Conservation (phyloP, 345 rosid species). For the Brassica carinata region DNA sequence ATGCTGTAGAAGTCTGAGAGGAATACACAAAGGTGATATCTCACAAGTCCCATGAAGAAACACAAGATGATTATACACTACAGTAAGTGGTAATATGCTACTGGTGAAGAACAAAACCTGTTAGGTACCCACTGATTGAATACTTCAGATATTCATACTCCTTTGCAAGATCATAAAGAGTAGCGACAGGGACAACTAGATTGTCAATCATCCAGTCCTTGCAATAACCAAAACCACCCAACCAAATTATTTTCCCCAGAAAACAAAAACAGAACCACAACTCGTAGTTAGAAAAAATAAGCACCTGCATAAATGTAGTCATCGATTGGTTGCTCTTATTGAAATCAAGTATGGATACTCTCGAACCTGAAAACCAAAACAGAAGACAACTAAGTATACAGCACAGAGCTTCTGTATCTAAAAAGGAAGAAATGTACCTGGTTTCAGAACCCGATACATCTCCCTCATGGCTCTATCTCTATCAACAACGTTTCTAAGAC, state of each 20-base stretch:
- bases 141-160: constrained; percentile 79
- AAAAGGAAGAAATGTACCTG: constrained; percentile 48
- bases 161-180: constrained; percentile 63
- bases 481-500: constrained; percentile 74
- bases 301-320: constrained; percentile 69
- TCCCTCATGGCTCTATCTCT: constrained; percentile 62
- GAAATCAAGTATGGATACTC: constrained; percentile 77
- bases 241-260: constrained; percentile 13
- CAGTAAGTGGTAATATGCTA: background rate
- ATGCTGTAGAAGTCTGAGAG: background rate
- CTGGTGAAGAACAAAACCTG: constrained; percentile 52
- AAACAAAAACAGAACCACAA: background rate
- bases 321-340: constrained; percentile 61
- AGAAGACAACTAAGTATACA: background rate
- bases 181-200: constrained; percentile 80
- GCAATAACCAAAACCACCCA: constrained; percentile 2
- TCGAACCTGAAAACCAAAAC: constrained; percentile 54
- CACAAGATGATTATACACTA: background rate
- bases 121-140: constrained; percentile 71
- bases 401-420: background rate
- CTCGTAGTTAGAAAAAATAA: background rate
- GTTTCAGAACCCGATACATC: constrained; percentile 73
- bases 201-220: constrained; percentile 90
- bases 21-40: background rate
- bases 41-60: background rate